Evolutionary conservation across 805 yeast genomes (phyloP), one percentile per base, ranked within the genome.

Genomic region (Komagataella phaffii): DNA sequence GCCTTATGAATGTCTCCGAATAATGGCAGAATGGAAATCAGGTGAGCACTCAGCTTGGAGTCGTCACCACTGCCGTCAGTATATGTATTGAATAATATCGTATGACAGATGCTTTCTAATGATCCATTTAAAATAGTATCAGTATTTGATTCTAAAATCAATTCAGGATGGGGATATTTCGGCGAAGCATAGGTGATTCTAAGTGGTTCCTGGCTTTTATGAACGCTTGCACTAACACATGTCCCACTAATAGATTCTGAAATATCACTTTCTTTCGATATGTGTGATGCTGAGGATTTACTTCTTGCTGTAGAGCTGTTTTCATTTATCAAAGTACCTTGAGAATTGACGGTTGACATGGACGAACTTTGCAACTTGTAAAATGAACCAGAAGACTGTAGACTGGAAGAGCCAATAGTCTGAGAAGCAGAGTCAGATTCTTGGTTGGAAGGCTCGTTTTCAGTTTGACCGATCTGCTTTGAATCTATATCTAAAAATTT

Each of bases 21-120:
- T 49, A 82, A 58, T 0, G 88, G 88, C 23, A 83, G 57, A n/a
- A 79, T 67, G 45, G 75, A 60, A 17, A 80, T 61, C n/a, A 76
- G 63, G 51, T 74, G 75, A 24, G 61, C 65, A 17, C 72, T 67
- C 18, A 70, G 64, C 47, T 58, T 51, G 18, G 54, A 57, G 17
- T 53, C 54, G n/a, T 48, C 51, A 6, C 24, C 51, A 18, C 66
- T 66, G 23, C 66, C 68, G 53, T 66, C 70, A 18, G 63, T 68
- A 17, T 69, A 60, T 3, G 77, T 73, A 53, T 74, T 74, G 62
- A 81, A 82, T 14, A 88, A 62, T 23, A 87, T 69, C 3, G 85
- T 76, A 65, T 90, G 97, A 52, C 90, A 79, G 44, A 89, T 71
- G 48, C 89, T 77, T 63, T 89, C 96, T 8, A 78, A 60, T 0